These are phyloP conservation scores for Moniliophthora roreri DNA, from an alignment of 1,284 basidiomycete genomes.

Conservation along the genomic window DNA sequence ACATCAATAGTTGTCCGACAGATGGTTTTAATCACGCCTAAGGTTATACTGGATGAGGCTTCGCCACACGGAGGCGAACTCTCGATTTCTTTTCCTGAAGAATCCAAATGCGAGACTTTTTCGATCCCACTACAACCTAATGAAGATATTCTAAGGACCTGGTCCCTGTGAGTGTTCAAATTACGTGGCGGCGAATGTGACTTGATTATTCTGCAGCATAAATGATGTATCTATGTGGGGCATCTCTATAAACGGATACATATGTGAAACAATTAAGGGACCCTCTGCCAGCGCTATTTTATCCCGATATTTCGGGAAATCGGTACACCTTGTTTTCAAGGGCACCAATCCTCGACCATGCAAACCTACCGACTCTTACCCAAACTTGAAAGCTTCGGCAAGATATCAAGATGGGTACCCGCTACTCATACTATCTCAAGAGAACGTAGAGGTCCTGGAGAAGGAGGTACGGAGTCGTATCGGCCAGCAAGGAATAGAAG, in stretches of 20 bases:
- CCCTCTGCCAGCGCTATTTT: constrained; percentile 36
- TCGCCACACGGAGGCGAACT: constrained; percentile 49
- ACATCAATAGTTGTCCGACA: constrained; percentile 31
- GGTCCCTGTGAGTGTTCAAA: constrained; percentile 50
- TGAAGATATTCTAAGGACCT: constrained; percentile 43
- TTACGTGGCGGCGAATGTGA: background rate
- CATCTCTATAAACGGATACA: constrained; percentile 58
- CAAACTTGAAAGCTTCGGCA: constrained; percentile 52
- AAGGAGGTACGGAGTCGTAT: constrained; percentile 45
- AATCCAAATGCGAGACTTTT: constrained; percentile 54
- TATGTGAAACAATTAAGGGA: constrained; percentile 44
- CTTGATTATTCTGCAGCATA: constrained; percentile 36
- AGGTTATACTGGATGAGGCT: constrained; percentile 43
- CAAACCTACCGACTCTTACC: constrained; percentile 51
- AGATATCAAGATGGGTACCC: constrained; percentile 76
- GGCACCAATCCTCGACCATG: constrained; percentile 56
- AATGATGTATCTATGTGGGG: constrained; percentile 53
- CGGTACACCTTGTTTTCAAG: constrained; percentile 66
- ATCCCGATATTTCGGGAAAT: constrained; percentile 56
- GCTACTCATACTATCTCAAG: constrained; percentile 62
- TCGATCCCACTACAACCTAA: constrained; percentile 57
- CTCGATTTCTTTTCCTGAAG: constrained; percentile 56
- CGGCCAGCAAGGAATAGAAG: constrained; percentile 55
- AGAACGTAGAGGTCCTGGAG: constrained; percentile 55
- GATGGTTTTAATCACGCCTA: constrained; percentile 68